phyloP scores from a whole-genome alignment of 2,329 filamentous ascomycete species.

The Colletotrichum nymphaeae region DNA sequence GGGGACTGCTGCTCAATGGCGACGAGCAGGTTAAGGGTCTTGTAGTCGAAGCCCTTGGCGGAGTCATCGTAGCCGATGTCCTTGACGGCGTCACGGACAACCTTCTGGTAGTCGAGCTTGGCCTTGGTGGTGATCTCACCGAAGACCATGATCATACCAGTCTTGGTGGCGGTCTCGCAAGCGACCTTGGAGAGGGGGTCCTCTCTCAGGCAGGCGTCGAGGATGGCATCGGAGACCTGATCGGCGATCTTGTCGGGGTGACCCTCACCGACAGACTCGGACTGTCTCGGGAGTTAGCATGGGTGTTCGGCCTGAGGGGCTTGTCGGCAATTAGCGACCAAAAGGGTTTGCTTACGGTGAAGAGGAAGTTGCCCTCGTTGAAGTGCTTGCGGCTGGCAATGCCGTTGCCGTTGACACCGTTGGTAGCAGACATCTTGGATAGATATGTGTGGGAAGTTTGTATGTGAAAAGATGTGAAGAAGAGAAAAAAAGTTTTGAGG shows the following conservation, averaged over 20 bases:
- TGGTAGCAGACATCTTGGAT: conserved; percentile 69
- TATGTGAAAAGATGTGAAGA: conserved; percentile 34
- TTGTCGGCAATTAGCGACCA: background rate
- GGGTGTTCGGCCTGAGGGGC: background rate
- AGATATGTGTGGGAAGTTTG: conserved; percentile 38
- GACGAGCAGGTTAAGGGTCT: conserved; percentile 98
- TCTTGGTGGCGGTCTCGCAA: conserved; percentile 99
- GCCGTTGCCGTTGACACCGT: conserved; percentile 56
- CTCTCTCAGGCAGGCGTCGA: conserved; percentile 95
- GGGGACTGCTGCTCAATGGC: conserved; percentile 99
- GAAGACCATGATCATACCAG: conserved; percentile 99
- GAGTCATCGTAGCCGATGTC: conserved; percentile 99
- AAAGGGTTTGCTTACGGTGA: conserved; percentile 69
- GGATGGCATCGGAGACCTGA: conserved; percentile 97
- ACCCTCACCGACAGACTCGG: conserved; percentile 89
- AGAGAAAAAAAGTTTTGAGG: conserved; percentile 40
- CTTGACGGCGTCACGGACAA: conserved; percentile 94
- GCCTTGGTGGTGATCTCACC: conserved; percentile 99
- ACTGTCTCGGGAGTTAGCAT: conserved; percentile 57
- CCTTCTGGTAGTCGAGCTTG: conserved; percentile 96
- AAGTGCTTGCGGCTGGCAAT: conserved; percentile 56
- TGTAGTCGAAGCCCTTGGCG: conserved; percentile 99
- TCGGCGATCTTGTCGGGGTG: conserved; percentile 98
- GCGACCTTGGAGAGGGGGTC: conserved; percentile 99
- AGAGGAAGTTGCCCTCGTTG: conserved; percentile 81